A percentile compares a stretch with the other conserved stretches of the same genome.
Evolutionary conservation across 208 protist genomes (phyloP).

Genomic region (Angomonas ambiguus): DNA sequence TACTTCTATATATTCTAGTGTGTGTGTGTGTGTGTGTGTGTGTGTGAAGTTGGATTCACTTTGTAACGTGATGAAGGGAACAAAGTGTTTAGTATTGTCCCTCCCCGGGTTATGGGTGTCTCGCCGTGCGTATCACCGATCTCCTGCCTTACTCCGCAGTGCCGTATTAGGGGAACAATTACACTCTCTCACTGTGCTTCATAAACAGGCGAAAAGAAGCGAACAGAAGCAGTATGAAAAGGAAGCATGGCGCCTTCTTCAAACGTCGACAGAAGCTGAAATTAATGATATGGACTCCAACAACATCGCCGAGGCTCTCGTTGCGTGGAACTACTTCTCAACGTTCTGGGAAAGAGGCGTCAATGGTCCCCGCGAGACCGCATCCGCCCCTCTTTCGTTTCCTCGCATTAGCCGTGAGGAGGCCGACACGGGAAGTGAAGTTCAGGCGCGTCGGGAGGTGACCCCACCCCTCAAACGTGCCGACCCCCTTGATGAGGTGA

Average conservation of each 20-base stretch:
- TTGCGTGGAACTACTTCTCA: conserved; percentile 61
- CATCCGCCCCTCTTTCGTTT: conserved; percentile 4
- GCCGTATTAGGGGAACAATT: not conserved
- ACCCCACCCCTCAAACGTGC: conserved; percentile 12
- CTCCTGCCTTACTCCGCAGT: not conserved
- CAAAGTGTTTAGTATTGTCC: not conserved
- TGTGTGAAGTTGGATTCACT: too few relatives aligned
- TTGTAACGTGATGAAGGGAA: not conserved
- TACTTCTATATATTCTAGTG: too few relatives aligned
- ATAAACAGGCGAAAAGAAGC: not conserved
- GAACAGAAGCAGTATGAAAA: conserved; percentile 15
- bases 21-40: too few relatives aligned
- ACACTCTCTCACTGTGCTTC: not conserved
- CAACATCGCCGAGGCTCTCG: conserved; percentile 51
- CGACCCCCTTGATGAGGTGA: conserved; percentile 19
- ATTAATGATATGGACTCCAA: conserved; percentile 23
- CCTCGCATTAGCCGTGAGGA: conserved; percentile 12
- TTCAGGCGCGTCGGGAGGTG: not conserved
- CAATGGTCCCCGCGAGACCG: conserved; percentile 29
- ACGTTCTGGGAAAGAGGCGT: conserved; percentile 50
- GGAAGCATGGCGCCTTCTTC: conserved; percentile 55
- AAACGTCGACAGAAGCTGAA: conserved; percentile 32
- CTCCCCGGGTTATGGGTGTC: too few relatives aligned
- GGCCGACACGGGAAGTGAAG: not conserved
- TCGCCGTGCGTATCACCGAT: not conserved